Evolutionary conservation across 73 alveolate species (phyloP).

Genomic region (Tetrahymena malaccensis): DNA sequence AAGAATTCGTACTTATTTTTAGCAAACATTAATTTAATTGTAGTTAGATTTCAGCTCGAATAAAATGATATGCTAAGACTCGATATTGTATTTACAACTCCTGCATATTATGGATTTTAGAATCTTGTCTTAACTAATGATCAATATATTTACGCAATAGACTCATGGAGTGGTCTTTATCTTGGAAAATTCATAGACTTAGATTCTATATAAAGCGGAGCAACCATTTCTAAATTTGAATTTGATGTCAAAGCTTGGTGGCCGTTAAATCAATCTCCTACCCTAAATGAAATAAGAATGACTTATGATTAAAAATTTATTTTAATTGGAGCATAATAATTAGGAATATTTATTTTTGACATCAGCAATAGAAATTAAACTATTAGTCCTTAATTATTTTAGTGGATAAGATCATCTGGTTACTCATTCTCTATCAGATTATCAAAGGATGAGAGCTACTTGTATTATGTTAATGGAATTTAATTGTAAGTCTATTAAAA

Average conservation of each 20-base stretch:
- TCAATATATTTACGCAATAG: neutral
- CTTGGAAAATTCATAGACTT: neutral
- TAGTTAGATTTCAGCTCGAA: neutral
- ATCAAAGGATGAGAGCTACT: neutral
- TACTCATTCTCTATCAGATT: neutral
- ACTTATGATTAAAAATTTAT: neutral
- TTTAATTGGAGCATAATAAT: neutral
- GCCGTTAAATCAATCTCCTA: neutral
- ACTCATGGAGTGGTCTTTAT: neutral
- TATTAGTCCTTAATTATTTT: neutral
- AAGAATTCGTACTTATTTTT: neutral
- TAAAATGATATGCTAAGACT: neutral
- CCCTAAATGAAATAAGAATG: neutral
- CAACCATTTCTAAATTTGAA: neutral
- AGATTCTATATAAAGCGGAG: neutral
- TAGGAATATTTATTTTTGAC: neutral
- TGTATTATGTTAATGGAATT: neutral
- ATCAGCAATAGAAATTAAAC: neutral
- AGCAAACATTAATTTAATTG: neutral
- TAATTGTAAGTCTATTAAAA: neutral
- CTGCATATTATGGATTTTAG: neutral
- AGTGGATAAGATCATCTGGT: neutral
- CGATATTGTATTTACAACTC: neutral
- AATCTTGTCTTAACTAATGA: neutral
- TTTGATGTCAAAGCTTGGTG: neutral